Base-by-base conservation (phyloP, 208 protist species). In the Wallacemonas collosoma region DNA sequence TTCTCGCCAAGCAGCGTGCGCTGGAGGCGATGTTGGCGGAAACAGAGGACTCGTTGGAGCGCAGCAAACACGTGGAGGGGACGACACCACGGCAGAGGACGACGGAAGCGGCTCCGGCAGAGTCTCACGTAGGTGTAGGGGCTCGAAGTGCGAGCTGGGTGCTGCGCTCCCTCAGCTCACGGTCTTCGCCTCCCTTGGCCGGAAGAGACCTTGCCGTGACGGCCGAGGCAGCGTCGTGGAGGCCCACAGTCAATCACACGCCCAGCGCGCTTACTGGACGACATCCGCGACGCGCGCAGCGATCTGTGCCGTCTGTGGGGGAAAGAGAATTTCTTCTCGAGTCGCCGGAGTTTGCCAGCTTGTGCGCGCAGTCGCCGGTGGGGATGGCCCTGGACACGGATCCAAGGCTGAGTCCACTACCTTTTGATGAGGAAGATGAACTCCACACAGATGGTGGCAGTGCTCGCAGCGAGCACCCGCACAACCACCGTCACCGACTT, bases 11-110 rank as follows among this genome's bases (percentile, higher is more conserved):
- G 17, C 56, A 62, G 56, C 56, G 56, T 38, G 56, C 56, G 36
- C 56, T 62, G 26, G 56, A 62, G 56, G 38, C 26, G 56, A 62
- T 62, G 56, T 38, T 62, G 8, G 56, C 56, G 12, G 56, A 62
- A 38, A 35, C 53, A 17, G 53, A 57, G 53, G 53, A 57, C 15
- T 15, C 15, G 5, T 7, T 36, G 17, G 53, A 57, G 53, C 5
- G 26, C 26, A 26, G 26, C 26, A 26, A 26, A 26, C 26, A 26
- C 26, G 26, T 26, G 26, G 26, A 26, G 26, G 26, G 26, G 26
- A 26, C 26, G 26, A 26, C 26, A 26, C 26, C 26, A 26, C 26
- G 26, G 26, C 26, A 26, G 26, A 26, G 26, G 26, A 26, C 26
- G 26, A 26, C 0, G 26, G 26, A 26, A 26, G 26, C 26, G 26